phyloP scores from a whole-genome alignment of 1,139 yeast genomes.

The Taiozyma onychis region DNA sequence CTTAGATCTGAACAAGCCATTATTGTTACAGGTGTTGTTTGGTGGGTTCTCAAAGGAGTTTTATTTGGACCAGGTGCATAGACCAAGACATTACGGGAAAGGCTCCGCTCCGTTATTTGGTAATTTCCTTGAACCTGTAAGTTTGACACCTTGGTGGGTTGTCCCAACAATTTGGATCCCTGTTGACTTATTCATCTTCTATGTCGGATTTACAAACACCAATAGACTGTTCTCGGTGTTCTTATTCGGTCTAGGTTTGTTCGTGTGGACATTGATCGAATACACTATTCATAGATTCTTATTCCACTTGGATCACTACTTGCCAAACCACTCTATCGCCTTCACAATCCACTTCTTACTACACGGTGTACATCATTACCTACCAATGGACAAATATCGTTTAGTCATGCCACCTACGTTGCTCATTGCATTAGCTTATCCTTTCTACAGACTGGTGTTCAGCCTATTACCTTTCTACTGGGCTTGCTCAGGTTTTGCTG shows the following conservation, averaged over 20 bases:
- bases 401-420: conserved; percentile 95
- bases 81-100: conserved; percentile 89
- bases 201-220: conserved; percentile 34
- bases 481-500: conserved; percentile 77
- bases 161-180: conserved; percentile 92
- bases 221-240: conserved; percentile 28
- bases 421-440: conserved; percentile 51
- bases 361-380: conserved; percentile 95
- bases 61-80: conserved; percentile 91
- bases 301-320: conserved; percentile 81
- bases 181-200: conserved; percentile 50
- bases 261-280: conserved; percentile 90
- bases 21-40: conserved; percentile 70
- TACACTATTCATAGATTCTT: conserved; percentile 83
- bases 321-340: conserved; percentile 75
- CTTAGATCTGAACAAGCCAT: conserved; percentile 77
- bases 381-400: conserved; percentile 93
- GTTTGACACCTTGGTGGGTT: conserved; percentile 72
- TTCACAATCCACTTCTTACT: conserved; percentile 81
- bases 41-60: conserved; percentile 79
- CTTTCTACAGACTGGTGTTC: conserved; percentile 58
- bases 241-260: conserved; percentile 59
- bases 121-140: conserved; percentile 64
- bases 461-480: conserved; percentile 48
- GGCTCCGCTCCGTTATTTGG: conserved; percentile 91